These are phyloP conservation scores for Inga laurina DNA, from an alignment of 306 rosid genomes.

Conservation along the genomic window DNA sequence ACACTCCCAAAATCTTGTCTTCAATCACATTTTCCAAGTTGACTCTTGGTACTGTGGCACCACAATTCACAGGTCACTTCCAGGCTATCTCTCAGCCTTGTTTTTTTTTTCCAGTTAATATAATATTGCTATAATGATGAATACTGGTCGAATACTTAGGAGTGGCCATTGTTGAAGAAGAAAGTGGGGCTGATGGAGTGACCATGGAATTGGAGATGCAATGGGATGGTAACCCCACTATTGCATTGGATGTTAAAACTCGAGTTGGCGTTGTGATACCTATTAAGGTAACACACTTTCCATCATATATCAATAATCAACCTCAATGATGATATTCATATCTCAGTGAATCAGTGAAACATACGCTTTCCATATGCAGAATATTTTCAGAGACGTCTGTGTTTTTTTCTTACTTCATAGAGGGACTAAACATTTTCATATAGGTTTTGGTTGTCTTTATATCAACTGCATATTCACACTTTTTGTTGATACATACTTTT, in stretches of 20 bases:
- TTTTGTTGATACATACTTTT: conserved; percentile 3
- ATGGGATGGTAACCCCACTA: conserved; percentile 92
- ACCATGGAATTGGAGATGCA: conserved; percentile 91
- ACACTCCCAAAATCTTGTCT: conserved; percentile 60
- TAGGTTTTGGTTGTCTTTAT: conserved; percentile 18
- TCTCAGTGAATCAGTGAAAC: no score
- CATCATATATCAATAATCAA: neutral
- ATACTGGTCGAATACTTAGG: conserved; percentile 48
- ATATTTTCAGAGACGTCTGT: neutral
- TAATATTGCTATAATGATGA: conserved; percentile 18
- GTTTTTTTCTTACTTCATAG: neutral
- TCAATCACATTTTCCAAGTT: conserved; percentile 81
- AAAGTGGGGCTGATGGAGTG: conserved; percentile 57
- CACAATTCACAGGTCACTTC: conserved; percentile 70
- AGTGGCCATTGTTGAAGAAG: conserved; percentile 64
- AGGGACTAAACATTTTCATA: neutral
- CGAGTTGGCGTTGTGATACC: conserved; percentile 76
- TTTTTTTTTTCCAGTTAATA: no score
- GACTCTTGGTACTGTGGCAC: conserved; percentile 94
- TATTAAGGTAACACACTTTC: conserved; percentile 61
- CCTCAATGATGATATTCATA: neutral
- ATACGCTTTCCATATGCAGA: no score
- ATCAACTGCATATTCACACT: conserved; percentile 8
- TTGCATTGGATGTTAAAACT: conserved; percentile 78
- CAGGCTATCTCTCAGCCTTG: neutral